Evolutionary conservation across 1,139 yeast genomes (phyloP), one percentile per base, ranked within the genome.

Genomic region (Diutina mesorugosa): DNA sequence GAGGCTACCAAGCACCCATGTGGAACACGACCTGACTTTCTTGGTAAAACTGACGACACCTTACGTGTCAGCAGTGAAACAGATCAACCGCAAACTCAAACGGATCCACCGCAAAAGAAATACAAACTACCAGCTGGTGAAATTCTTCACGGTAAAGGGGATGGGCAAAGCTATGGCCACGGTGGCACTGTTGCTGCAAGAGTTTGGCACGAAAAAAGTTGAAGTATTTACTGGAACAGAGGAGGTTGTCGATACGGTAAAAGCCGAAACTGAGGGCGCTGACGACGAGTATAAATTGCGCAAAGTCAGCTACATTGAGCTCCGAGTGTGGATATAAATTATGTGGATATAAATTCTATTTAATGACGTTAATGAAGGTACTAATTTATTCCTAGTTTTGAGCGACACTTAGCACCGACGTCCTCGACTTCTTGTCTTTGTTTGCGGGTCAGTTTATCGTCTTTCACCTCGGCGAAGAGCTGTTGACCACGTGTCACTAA

Each of bases 161-260:
- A 84, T 85, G 89, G 91, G 91, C 1, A 78, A 76, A 56, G 77
- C 87, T 6, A 60, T 85, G 0, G 45, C 45, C 2, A 50, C n/a
- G 29, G 53, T 50, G 35, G 89, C 80, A 0, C 65, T 80, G 32
- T 74, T 78, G 60, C 84, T 80, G 64, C 77, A 79, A 60, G 72
- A 71, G 48, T 77, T 76, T 30, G 67, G 72, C 55, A 71, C 73
- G 10, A 71, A 74, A 61, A 72, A 67, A 59, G 79, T 84, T 6
- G 87, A 84, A 35, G 65, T 83, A 1, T 63, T 69, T 41, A 85
- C 91, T 0, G 84, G 78, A 32, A 79, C 82, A 12, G 75, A 83
- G 0, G 79, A 79, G 56, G 89, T 85, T 0, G 64, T 86, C 45
- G 93, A 86, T 66, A 90, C 85, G 65, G 76, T 83, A 55, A 60